Evolutionary conservation across 2,329 filamentous ascomycete species (phyloP).

Genomic region (Colletotrichum nymphaeae): DNA sequence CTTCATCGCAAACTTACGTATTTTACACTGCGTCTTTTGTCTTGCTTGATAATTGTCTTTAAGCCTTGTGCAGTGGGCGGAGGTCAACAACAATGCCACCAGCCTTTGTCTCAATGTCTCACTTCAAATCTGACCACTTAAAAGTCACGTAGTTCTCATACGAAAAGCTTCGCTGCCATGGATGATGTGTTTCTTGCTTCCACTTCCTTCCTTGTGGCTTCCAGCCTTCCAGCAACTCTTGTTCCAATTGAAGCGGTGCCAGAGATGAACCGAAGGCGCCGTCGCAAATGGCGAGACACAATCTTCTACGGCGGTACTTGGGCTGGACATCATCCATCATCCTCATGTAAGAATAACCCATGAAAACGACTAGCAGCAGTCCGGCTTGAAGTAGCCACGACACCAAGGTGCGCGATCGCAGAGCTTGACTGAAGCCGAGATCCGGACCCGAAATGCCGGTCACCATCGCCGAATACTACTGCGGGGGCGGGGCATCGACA

Average conservation of each 20-base stretch:
- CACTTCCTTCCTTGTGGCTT: not conserved
- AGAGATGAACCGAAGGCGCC: too few species aligned
- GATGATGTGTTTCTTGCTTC: not conserved
- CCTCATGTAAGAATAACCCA: not conserved
- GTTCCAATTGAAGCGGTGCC: not conserved
- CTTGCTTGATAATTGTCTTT: not conserved
- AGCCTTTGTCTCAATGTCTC: not conserved
- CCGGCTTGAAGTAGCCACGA: not conserved
- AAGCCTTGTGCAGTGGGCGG: not conserved
- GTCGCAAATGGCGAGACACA: too few species aligned
- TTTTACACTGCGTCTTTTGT: not conserved
- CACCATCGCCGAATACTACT: slow-evolving; percentile 16
- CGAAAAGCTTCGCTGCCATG: not conserved
- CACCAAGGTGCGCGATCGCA: not conserved
- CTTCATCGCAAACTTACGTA: too few species aligned
- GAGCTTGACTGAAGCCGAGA: not conserved
- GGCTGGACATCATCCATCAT: too few species aligned
- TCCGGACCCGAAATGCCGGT: slow-evolving; percentile 32
- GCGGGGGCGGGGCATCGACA: slow-evolving; percentile 22
- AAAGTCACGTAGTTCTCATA: not conserved
- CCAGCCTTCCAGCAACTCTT: not conserved
- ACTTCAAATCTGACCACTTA: not conserved
- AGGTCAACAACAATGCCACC: not conserved
- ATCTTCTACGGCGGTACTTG: too few species aligned
- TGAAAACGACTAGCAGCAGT: not conserved